These are phyloP conservation scores for Zymoseptoria tritici DNA, from an alignment of 2,329 filamentous ascomycete species.

Conservation along the genomic window DNA sequence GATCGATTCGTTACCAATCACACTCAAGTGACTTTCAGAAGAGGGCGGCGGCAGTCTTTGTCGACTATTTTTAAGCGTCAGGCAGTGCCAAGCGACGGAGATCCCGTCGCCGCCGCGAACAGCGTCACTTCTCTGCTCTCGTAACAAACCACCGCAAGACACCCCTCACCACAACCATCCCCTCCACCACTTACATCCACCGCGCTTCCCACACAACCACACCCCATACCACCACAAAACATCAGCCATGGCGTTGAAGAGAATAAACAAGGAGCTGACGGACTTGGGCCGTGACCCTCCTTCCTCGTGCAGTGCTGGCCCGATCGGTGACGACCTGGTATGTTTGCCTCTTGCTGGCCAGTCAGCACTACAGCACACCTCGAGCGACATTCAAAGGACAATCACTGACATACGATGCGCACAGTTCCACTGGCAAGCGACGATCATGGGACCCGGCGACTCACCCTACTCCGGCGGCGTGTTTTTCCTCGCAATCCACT, in stretches of 20 bases:
- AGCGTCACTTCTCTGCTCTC: conserved; percentile 3
- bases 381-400: conserved; percentile 9
- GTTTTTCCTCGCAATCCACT: conserved; percentile 98
- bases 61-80: not conserved
- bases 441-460: conserved; percentile 97
- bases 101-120: not conserved
- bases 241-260: conserved; percentile 71
- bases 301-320: conserved; percentile 96
- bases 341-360: conserved; percentile 33
- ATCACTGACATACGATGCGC: conserved; percentile 26
- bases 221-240: conserved; percentile 17
- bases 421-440: conserved; percentile 99
- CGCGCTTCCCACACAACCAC: conserved; percentile 10
- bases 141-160: conserved; percentile 7
- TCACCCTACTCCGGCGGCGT: conserved; percentile 97
- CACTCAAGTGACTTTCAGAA: not conserved
- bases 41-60: not conserved
- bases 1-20: not conserved
- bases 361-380: conserved; percentile 6
- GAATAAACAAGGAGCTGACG: conserved; percentile 86
- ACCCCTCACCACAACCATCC: conserved; percentile 5
- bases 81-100: not conserved
- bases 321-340: conserved; percentile 97
- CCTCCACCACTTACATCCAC: conserved; percentile 2
- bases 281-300: conserved; percentile 93